Percentiles rank a stretch among this genome's conserved stretches.
Conservation (phyloP, 345 rosid genomes). For the Iberis pinnata region DNA sequence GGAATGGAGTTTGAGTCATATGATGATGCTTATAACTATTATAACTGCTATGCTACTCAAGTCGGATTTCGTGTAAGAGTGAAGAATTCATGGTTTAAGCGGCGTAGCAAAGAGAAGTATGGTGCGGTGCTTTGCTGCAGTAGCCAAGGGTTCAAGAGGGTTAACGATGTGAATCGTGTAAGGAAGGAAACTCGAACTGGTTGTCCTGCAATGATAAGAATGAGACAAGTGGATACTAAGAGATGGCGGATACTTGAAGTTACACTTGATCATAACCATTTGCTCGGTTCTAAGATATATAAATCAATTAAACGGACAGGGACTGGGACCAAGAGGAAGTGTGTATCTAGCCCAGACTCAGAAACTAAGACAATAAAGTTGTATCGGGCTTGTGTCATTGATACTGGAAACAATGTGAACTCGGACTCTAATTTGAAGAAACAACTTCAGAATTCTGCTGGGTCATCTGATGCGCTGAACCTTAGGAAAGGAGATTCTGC, state of each 20-base stretch:
- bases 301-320: constrained; percentile 40
- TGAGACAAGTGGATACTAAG: constrained; percentile 67
- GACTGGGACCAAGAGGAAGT: constrained; percentile 43
- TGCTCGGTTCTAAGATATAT: constrained; percentile 40
- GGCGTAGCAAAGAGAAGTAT: constrained; percentile 68
- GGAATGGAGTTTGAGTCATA: constrained; percentile 85
- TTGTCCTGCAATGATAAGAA: constrained; percentile 74
- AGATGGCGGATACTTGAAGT: constrained; percentile 70
- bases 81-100: constrained; percentile 77
- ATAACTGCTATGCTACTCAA: constrained; percentile 68
- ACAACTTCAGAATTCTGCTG: constrained; percentile 31
- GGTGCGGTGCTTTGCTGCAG: constrained; percentile 80
- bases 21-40: constrained; percentile 75
- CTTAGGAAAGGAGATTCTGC: constrained; percentile 54
- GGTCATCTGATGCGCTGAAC: constrained; percentile 34
- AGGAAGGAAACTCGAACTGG: constrained; percentile 75
- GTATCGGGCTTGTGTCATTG: constrained; percentile 49
- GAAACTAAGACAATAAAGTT: constrained; percentile 49
- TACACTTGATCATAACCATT: constrained; percentile 67
- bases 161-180: constrained; percentile 54
- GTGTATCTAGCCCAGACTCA: constrained; percentile 41
- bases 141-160: constrained; percentile 69
- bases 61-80: constrained; percentile 70
- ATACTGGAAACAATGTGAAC: constrained; percentile 40
- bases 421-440: constrained; percentile 25